phyloP scores from a whole-genome alignment of 1,284 basidiomycete genomes.

The Irpex sp. region DNA sequence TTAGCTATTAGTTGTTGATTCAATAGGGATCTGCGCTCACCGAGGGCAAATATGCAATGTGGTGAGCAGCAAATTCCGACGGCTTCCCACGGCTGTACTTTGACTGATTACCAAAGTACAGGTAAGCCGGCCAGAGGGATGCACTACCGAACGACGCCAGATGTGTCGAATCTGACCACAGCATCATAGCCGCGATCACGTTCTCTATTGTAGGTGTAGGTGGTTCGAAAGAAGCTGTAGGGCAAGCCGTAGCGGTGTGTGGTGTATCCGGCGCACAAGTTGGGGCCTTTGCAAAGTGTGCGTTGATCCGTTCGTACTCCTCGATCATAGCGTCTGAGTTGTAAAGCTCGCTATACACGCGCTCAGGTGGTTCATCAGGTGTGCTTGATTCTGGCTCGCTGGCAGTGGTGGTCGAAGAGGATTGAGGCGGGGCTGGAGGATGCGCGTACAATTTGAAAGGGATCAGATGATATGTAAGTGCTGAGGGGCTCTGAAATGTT shows the following conservation, averaged over 20 bases:
- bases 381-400: neutral
- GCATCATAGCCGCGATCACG: slow-evolving; percentile 8
- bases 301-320: slow-evolving; percentile 2
- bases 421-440: neutral
- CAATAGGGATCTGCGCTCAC: slow-evolving; percentile 14
- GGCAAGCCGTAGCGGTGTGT: neutral
- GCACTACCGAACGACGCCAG: slow-evolving; percentile 17
- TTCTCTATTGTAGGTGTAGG: slow-evolving; percentile 7
- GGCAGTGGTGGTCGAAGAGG: neutral
- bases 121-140: slow-evolving; percentile 10
- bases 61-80: slow-evolving; percentile 9
- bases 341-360: slow-evolving; percentile 16
- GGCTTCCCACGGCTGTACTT: slow-evolving; percentile 21
- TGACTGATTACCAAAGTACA: slow-evolving; percentile 16
- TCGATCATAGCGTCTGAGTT: slow-evolving; percentile 16
- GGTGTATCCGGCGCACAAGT: too few species aligned
- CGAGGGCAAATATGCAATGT: slow-evolving; percentile 27
- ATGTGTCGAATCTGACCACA: slow-evolving; percentile 18
- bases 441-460: neutral
- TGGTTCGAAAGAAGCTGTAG: neutral
- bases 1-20: neutral
- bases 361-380: neutral
- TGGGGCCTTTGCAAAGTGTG: neutral
- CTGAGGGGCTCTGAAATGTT: neutral
- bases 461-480: neutral